These are phyloP conservation scores for Xylaria longipes DNA, from an alignment of 495 filamentous ascomycete genomes.

Conservation along the genomic window DNA sequence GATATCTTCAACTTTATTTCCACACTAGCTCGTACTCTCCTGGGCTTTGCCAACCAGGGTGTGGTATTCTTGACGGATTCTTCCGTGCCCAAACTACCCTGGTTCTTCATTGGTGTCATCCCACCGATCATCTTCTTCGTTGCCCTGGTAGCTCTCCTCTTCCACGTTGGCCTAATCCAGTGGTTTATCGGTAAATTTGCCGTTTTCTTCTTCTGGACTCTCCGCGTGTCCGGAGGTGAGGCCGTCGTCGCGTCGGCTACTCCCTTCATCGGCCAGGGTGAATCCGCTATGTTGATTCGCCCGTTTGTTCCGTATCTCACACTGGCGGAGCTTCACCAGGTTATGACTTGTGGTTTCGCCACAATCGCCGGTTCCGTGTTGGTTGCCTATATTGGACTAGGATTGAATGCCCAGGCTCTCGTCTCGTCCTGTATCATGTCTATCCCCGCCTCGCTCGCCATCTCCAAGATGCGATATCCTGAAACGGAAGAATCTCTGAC, in stretches of 20 bases:
- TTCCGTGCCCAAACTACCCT: slow-evolving; percentile 50
- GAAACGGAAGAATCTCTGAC: slow-evolving; percentile 87
- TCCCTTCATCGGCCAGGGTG: slow-evolving; percentile 92
- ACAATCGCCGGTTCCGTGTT: slow-evolving; percentile 76
- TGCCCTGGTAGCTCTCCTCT: slow-evolving; percentile 80
- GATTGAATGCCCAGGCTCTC: slow-evolving; percentile 82
- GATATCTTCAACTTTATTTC: slow-evolving; percentile 93
- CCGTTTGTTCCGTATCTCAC: slow-evolving; percentile 86
- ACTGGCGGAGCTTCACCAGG: slow-evolving; percentile 83
- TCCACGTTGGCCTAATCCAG: slow-evolving; percentile 78
- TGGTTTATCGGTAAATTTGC: slow-evolving; percentile 89
- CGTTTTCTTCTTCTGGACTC: slow-evolving; percentile 86
- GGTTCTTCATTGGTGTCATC: slow-evolving; percentile 76
- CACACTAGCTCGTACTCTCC: slow-evolving; percentile 67
- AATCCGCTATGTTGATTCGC: slow-evolving; percentile 89
- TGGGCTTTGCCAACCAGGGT: slow-evolving; percentile 75
- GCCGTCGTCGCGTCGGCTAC: slow-evolving; percentile 93
- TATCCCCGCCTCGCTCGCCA: slow-evolving; percentile 85
- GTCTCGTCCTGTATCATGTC: slow-evolving; percentile 93
- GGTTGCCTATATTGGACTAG: slow-evolving; percentile 79
- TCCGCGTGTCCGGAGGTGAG: slow-evolving; percentile 91
- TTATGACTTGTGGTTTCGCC: slow-evolving; percentile 79
- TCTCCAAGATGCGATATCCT: slow-evolving; percentile 86
- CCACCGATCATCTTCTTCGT: slow-evolving; percentile 95
- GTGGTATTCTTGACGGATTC: slow-evolving; percentile 71